These are phyloP conservation scores for Populus ilicifolia DNA, from an alignment of 345 rosid genomes.

Conservation along the genomic window DNA sequence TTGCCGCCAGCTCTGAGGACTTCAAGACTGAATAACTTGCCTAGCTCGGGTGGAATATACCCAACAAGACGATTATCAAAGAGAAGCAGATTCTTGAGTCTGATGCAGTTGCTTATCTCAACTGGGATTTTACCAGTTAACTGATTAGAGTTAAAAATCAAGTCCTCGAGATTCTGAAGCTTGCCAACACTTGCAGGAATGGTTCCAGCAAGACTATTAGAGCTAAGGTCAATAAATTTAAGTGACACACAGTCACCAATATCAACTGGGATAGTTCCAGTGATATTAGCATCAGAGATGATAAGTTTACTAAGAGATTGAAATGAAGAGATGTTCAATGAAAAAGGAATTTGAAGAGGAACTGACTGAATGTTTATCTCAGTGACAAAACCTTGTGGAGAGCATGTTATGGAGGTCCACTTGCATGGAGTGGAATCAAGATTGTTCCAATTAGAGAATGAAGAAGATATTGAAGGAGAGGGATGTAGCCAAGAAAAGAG, in stretches of 20 bases:
- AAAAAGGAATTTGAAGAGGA: slow-evolving; percentile 51
- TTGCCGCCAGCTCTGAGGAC: slow-evolving; percentile 81
- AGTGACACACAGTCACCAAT: slow-evolving; percentile 49
- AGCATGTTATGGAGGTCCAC: slow-evolving; percentile 77
- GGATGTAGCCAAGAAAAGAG: slow-evolving; percentile 71
- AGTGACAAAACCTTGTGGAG: slow-evolving; percentile 59
- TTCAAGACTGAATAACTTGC: slow-evolving; percentile 56
- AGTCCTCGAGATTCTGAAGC: slow-evolving; percentile 47
- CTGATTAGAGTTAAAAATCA: slow-evolving; percentile 71
- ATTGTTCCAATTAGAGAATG: slow-evolving; percentile 58
- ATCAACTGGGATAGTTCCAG: slow-evolving; percentile 58
- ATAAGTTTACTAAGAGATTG: slow-evolving; percentile 46
- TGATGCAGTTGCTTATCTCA: slow-evolving; percentile 46
- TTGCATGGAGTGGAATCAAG: slow-evolving; percentile 63
- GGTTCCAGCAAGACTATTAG: slow-evolving; percentile 56
- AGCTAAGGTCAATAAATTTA: slow-evolving; percentile 49
- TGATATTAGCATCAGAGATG: slow-evolving; percentile 66
- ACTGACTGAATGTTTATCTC: slow-evolving; percentile 57
- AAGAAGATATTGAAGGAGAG: slow-evolving; percentile 38
- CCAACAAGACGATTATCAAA: slow-evolving; percentile 68
- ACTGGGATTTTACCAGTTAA: slow-evolving; percentile 77
- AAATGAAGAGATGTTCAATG: slow-evolving; percentile 53
- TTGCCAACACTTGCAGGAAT: slow-evolving; percentile 59
- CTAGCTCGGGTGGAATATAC: slow-evolving; percentile 66
- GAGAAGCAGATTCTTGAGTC: slow-evolving; percentile 49